Conservation (phyloP, 208 protist genomes). For the Strigomonas galati region DNA sequence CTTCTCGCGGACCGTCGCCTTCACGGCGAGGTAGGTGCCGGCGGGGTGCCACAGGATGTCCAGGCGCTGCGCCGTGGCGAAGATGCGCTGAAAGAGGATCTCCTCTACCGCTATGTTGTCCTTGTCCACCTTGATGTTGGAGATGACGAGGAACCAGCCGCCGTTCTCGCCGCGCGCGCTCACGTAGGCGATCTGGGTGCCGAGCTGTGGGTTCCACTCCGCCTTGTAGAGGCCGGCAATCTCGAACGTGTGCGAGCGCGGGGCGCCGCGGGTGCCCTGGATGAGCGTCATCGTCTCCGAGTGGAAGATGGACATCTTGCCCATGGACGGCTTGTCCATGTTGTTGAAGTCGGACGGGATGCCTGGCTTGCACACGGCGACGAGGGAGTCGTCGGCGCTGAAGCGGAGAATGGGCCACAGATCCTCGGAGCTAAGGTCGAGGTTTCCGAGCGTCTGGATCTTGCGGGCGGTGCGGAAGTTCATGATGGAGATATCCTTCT, state of each 20-base stretch:
- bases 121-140: constrained; percentile 63
- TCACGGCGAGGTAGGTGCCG: constrained; percentile 78
- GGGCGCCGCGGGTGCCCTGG: constrained; percentile 33
- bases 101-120: constrained; percentile 67
- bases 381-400: constrained; percentile 82
- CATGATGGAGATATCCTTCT: constrained; percentile 77
- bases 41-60: constrained; percentile 89
- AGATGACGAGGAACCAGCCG: constrained; percentile 79
- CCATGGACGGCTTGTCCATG: not conserved
- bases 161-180: constrained; percentile 42
- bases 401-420: constrained; percentile 86
- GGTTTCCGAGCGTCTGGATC: constrained; percentile 78
- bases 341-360: constrained; percentile 32
- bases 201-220: constrained; percentile 81
- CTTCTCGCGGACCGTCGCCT: constrained; percentile 53
- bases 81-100: constrained; percentile 76
- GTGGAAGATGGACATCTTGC: constrained; percentile 67
- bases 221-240: constrained; percentile 74
- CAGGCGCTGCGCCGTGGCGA: constrained; percentile 64
- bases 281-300: constrained; percentile 73
- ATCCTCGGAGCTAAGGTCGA: constrained; percentile 73
- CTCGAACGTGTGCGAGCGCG: constrained; percentile 52
- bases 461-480: constrained; percentile 77
- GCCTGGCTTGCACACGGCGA: constrained; percentile 73
- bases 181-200: constrained; percentile 78